phyloP scores from a whole-genome alignment of 495 filamentous ascomycete genomes.

The Clavariopsis aquatica region DNA sequence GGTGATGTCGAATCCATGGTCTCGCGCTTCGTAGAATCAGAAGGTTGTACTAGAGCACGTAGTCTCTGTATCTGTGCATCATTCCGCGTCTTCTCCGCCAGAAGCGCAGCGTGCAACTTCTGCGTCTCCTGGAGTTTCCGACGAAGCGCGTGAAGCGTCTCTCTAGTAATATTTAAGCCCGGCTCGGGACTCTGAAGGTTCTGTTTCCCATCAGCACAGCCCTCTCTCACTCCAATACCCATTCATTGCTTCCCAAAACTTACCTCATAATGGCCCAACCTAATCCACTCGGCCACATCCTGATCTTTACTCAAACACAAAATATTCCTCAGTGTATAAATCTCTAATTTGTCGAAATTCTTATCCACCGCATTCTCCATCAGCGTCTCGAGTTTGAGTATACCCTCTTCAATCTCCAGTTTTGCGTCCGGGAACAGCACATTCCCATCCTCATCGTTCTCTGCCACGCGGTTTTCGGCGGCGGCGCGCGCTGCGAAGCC shows the following conservation, averaged over 20 bases:
- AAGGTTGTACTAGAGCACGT: conserved; percentile 52
- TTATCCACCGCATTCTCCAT: conserved; percentile 77
- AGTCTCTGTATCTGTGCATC: conserved; percentile 68
- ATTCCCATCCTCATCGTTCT: conserved; percentile 54
- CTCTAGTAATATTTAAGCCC: conserved; percentile 49
- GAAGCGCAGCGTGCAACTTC: conserved; percentile 73
- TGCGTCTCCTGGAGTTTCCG: conserved; percentile 77
- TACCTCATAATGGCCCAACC: conserved; percentile 83
- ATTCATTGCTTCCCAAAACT: conserved; percentile 4
- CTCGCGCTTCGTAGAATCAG: conserved; percentile 42
- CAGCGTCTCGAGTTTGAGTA: conserved; percentile 93
- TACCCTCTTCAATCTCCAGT: conserved; percentile 82
- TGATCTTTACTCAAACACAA: conserved; percentile 74
- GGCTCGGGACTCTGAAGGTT: conserved; percentile 30
- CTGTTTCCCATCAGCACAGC: conserved; percentile 10
- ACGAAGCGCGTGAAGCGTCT: conserved; percentile 68
- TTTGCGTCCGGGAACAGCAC: conserved; percentile 52
- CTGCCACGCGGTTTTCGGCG: conserved; percentile 48
- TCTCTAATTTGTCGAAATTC: conserved; percentile 77
- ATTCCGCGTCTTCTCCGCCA: conserved; percentile 75
- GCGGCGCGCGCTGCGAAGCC: conserved; percentile 59
- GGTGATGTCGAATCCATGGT: conserved; percentile 14
- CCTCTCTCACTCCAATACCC: not conserved
- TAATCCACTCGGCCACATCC: conserved; percentile 73
- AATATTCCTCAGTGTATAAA: conserved; percentile 86